A percentile compares a stretch with the other conserved stretches of the same genome.
Conservation (phyloP, 2,329 filamentous ascomycete genomes). For the Tolypocladium tundrense region DNA sequence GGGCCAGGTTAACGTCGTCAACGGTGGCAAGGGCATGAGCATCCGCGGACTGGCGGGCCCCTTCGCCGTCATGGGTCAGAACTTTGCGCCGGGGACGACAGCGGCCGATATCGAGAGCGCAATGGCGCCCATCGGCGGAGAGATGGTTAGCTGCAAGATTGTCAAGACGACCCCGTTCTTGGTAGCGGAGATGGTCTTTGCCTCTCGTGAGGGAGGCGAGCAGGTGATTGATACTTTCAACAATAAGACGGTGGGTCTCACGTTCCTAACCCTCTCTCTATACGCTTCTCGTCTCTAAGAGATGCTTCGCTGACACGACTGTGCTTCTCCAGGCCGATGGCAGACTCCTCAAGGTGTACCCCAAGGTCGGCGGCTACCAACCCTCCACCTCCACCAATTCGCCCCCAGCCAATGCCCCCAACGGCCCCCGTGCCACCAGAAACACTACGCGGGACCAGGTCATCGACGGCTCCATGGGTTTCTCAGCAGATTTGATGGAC, state of each 20-base stretch:
- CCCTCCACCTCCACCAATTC: conserved; percentile 15
- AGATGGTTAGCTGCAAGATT: conserved; percentile 56
- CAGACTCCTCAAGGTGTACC: conserved; percentile 60
- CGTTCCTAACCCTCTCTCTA: neutral
- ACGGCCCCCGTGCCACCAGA: conserved; percentile 16
- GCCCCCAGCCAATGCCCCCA: conserved; percentile 20
- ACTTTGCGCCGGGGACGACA: conserved; percentile 74
- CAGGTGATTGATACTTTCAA: conserved; percentile 67
- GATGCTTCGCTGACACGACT: neutral
- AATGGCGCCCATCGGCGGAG: conserved; percentile 63
- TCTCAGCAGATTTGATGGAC: conserved; percentile 39
- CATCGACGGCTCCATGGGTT: conserved; percentile 44
- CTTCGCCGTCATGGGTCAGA: conserved; percentile 64
- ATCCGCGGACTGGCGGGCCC: conserved; percentile 67
- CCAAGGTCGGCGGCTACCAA: conserved; percentile 43
- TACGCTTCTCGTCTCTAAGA: neutral
- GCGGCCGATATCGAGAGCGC: conserved; percentile 75
- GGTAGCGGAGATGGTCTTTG: conserved; percentile 68
- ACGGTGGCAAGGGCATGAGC: conserved; percentile 40
- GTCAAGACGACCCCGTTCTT: conserved; percentile 60
- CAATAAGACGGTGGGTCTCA: conserved; percentile 56
- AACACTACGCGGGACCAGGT: conserved; percentile 25
- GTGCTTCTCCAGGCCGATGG: conserved; percentile 53
- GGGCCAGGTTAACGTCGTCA: conserved; percentile 26
- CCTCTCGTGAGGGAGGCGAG: conserved; percentile 62